These are phyloP conservation scores for Panaeolus papilionaceus DNA, from an alignment of 768 basidiomycete species.

Conservation along the genomic window DNA sequence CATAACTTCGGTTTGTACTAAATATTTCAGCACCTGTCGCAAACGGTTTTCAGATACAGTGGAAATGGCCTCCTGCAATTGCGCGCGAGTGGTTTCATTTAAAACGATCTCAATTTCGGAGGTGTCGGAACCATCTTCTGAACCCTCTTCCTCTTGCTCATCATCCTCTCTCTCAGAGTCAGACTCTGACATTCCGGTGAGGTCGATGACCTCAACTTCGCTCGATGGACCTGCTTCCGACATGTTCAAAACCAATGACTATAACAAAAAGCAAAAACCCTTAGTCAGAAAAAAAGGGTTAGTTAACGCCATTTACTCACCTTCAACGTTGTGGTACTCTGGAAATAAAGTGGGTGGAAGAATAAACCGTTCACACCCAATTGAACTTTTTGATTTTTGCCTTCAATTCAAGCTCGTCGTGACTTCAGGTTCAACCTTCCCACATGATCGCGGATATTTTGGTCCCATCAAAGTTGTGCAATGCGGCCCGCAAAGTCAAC, in stretches of 20 bases:
- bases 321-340: conserved; percentile 1
- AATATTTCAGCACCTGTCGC: conserved; percentile 43
- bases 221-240: conserved; percentile 25
- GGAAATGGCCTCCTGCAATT: conserved; percentile 49
- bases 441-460: conserved; percentile 11
- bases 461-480: not conserved
- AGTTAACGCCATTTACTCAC: not conserved
- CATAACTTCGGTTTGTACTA: conserved; percentile 46
- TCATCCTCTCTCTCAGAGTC: conserved; percentile 31
- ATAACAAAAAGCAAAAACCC: not conserved
- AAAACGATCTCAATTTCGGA: conserved; percentile 45
- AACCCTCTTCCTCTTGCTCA: conserved; percentile 32
- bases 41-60: conserved; percentile 50
- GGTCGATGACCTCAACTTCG: conserved; percentile 48
- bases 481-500: not conserved
- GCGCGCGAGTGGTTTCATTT: conserved; percentile 46
- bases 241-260: conserved; percentile 9
- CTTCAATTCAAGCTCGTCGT: not conserved
- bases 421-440: not conserved
- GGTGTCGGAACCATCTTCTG: conserved; percentile 32
- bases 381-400: not conserved
- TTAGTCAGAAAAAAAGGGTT: not conserved
- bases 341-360: conserved; percentile 3
- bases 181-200: conserved; percentile 47
- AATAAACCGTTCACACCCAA: not conserved